Evolutionary conservation across 805 yeast genomes (phyloP).

Genomic region (Lachancea nothofagi): DNA sequence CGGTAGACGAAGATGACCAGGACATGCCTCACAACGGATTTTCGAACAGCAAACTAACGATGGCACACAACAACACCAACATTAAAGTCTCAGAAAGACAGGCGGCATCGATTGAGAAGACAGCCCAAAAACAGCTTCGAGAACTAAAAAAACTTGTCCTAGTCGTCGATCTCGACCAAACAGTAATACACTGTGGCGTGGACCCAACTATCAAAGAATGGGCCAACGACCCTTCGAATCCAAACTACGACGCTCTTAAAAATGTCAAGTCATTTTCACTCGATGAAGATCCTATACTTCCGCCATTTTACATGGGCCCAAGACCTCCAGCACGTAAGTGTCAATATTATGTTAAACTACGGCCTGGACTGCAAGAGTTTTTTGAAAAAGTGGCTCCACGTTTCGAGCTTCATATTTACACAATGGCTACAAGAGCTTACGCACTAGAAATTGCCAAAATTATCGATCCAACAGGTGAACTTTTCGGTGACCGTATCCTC

Average conservation of each 20-base stretch:
- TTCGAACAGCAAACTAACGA: slow-evolving; percentile 39
- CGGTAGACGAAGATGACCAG: slow-evolving; percentile 73
- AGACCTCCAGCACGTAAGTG: slow-evolving; percentile 54
- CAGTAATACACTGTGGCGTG: slow-evolving; percentile 95
- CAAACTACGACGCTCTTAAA: slow-evolving; percentile 77
- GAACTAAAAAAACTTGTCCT: slow-evolving; percentile 67
- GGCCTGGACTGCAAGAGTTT: slow-evolving; percentile 82
- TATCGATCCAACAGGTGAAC: slow-evolving; percentile 82
- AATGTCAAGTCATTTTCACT: slow-evolving; percentile 75
- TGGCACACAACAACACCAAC: slow-evolving; percentile 85
- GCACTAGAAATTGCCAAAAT: slow-evolving; percentile 85
- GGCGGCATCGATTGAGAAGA: slow-evolving; percentile 76
- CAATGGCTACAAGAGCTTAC: slow-evolving; percentile 96
- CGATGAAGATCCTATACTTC: slow-evolving; percentile 63
- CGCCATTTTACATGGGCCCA: slow-evolving; percentile 57
- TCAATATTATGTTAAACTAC: slow-evolving; percentile 86
- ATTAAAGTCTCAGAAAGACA: slow-evolving; percentile 79
- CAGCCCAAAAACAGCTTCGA: slow-evolving; percentile 54
- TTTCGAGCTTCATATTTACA: slow-evolving; percentile 90
- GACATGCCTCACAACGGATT: slow-evolving; percentile 49
- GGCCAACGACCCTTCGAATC: slow-evolving; percentile 81
- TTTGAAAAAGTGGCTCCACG: slow-evolving; percentile 54
- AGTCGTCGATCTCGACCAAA: slow-evolving; percentile 95
- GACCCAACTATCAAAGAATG: slow-evolving; percentile 97
- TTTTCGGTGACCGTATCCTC: slow-evolving; percentile 85